Conservation (phyloP, 805 yeast species). For the Suhomyces sp. region DNA sequence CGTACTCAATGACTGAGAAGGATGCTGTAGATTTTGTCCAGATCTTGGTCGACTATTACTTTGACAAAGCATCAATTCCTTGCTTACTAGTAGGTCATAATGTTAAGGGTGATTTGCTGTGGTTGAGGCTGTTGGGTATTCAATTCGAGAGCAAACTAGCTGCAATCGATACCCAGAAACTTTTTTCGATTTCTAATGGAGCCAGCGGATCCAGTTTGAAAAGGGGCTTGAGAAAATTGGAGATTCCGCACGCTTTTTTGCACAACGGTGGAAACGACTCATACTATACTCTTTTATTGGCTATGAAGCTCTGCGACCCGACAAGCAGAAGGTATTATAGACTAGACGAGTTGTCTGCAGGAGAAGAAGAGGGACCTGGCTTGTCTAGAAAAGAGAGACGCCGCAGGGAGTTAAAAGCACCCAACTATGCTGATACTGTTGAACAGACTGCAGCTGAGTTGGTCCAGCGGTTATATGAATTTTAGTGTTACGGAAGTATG, state of each 20-base stretch:
- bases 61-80: constrained; percentile 18
- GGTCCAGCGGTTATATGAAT: not conserved
- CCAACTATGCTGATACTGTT: not conserved
- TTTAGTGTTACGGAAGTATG: no score
- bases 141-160: constrained; percentile 34
- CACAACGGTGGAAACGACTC: constrained; percentile 78
- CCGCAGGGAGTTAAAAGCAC: not conserved
- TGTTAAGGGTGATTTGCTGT: constrained; percentile 50
- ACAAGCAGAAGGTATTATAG: not conserved
- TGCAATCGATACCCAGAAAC: constrained; percentile 46
- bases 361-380: not conserved
- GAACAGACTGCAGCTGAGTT: not conserved
- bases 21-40: constrained; percentile 42
- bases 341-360: not conserved
- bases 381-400: not conserved
- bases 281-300: constrained; percentile 55
- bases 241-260: constrained; percentile 55
- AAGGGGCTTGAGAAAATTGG: constrained; percentile 43
- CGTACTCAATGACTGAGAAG: constrained; percentile 37
- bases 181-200: constrained; percentile 44
- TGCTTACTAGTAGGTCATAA: constrained; percentile 59
- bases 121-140: constrained; percentile 49
- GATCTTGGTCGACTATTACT: constrained; percentile 42
- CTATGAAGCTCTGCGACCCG: constrained; percentile 48
- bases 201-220: constrained; percentile 43